Evolutionary conservation across 306 rosid genomes (phyloP).

Genomic region (Vigna trinervia): DNA sequence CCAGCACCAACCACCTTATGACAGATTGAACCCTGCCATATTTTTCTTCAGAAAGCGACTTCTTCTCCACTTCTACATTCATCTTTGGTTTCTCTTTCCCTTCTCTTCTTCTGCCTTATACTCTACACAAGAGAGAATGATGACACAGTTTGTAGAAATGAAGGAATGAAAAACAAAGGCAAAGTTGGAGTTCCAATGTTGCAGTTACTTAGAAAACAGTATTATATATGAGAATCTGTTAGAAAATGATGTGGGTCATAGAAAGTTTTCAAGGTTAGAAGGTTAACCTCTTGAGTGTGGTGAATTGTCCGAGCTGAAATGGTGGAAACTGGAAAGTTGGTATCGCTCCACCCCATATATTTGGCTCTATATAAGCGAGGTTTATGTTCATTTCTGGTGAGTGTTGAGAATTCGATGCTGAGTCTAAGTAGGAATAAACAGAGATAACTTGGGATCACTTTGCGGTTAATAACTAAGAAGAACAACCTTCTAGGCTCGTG

Average conservation of each 20-base stretch:
- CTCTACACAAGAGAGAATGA: neutral
- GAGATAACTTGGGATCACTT: neutral
- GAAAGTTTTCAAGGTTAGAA: no score
- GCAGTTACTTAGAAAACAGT: no score
- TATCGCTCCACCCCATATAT: no score
- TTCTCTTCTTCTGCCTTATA: conserved; percentile 10
- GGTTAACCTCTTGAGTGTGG: no score
- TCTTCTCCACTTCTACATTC: conserved; percentile 22
- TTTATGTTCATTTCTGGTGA: neutral
- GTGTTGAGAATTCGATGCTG: neutral
- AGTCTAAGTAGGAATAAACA: conserved; percentile 11
- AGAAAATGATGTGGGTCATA: no score
- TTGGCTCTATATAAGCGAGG: no score
- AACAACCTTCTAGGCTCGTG: conserved; percentile 18
- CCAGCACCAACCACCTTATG: conserved; percentile 49
- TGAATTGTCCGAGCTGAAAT: no score
- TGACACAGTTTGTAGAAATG: neutral
- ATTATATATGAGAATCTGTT: no score
- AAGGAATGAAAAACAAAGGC: neutral
- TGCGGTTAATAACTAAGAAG: neutral
- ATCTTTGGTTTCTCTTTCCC: conserved; percentile 37
- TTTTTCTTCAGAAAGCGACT: conserved; percentile 32
- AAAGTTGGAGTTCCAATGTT: no score
- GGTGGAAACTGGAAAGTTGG: no score
- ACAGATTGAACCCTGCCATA: conserved; percentile 35